Base-by-base conservation (phyloP, 106 monocot species). In the Dendrobium officinale region DNA sequence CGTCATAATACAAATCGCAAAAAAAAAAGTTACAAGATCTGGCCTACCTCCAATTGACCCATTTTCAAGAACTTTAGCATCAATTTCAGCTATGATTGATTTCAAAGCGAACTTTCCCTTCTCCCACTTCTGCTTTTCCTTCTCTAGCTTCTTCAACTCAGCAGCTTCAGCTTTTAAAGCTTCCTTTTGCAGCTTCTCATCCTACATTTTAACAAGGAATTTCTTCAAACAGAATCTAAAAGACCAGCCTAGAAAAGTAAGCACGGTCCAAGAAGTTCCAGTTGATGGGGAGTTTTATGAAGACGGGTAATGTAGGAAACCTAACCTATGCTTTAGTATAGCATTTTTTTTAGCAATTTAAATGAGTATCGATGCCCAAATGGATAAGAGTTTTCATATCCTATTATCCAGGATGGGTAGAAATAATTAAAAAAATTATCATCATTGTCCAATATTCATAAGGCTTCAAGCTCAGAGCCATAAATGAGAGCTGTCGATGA, bases 111-210 rank as follows among this genome's bases (percentile, higher is more conserved):
- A 83, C 68, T 97, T 97, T 67, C 97, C 97, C 49, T 85, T 92
- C 78, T 92, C 94, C 97, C 97, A 97, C 80, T 89, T 94, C n/a
- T 85, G 73, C 51, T 81, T 89, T 84, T 94, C 94, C 79, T 94
- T 94, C 54, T 84, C 86, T 78, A 91, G 40, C 84, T 94, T 97
- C 75, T 85, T 97, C 81, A 79, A 73, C 37, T 89, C 80, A 58
- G 88, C 92, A 49, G 75, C 82, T 85, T 94, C 92, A 83, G 92
- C 92, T 83, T 91, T 97, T 84, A 88, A 78, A 70, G 88, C 86
- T 89, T 92, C 89, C 74, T 85, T 97, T 42, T 83, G 84, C 45
- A 87, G 41, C 81, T 89, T 97, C 24, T 90, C 89, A 85, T 97
- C 87, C 97, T 97, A 82, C 42, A 85, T 43, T 74, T 41, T n/a